These are phyloP conservation scores for Phaeosphaeria sp. DNA, from an alignment of 2,329 filamentous ascomycete genomes.

Conservation along the genomic window DNA sequence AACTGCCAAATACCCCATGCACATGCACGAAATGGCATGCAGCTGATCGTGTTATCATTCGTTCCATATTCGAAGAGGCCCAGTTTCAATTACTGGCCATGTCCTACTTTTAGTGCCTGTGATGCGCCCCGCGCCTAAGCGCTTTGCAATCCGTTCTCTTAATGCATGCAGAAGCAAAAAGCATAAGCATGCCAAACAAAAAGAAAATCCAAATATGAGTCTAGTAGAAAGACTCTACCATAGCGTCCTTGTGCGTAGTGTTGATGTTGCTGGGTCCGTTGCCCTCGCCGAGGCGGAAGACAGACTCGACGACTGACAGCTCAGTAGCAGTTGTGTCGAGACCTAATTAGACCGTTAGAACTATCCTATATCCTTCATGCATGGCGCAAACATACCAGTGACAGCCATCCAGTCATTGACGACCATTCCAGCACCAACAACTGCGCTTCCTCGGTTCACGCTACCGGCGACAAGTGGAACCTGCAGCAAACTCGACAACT, in stretches of 20 bases:
- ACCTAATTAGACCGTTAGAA: slow-evolving; percentile 53
- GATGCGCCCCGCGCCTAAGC: not conserved
- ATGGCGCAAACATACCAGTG: slow-evolving; percentile 55
- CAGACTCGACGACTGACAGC: slow-evolving; percentile 92
- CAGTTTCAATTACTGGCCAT: not conserved
- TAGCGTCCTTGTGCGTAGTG: slow-evolving; percentile 90
- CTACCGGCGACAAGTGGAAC: slow-evolving; percentile 93
- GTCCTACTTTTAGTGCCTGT: not conserved
- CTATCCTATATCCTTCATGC: not conserved
- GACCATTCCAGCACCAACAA: slow-evolving; percentile 96
- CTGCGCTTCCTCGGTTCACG: slow-evolving; percentile 89
- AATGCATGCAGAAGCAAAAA: not conserved
- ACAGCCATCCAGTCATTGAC: slow-evolving; percentile 98
- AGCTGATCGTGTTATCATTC: slow-evolving; percentile 30
- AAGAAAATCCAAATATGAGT: not conserved
- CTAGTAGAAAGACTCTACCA: slow-evolving; percentile 99
- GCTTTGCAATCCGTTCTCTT: slow-evolving; percentile 2
- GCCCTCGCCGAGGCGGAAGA: slow-evolving; percentile 93
- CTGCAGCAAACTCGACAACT: slow-evolving; percentile 90
- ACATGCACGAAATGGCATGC: slow-evolving; percentile 1
- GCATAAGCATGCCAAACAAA: slow-evolving; percentile 4
- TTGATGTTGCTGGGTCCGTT: slow-evolving; percentile 77
- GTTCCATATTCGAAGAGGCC: slow-evolving; percentile 17
- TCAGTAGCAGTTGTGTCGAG: slow-evolving; percentile 97
- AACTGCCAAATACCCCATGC: not conserved